Evolutionary conservation across 2,329 filamentous ascomycete species (phyloP), one percentile per base, ranked within the genome.

Genomic region (Colletotrichum sp.): DNA sequence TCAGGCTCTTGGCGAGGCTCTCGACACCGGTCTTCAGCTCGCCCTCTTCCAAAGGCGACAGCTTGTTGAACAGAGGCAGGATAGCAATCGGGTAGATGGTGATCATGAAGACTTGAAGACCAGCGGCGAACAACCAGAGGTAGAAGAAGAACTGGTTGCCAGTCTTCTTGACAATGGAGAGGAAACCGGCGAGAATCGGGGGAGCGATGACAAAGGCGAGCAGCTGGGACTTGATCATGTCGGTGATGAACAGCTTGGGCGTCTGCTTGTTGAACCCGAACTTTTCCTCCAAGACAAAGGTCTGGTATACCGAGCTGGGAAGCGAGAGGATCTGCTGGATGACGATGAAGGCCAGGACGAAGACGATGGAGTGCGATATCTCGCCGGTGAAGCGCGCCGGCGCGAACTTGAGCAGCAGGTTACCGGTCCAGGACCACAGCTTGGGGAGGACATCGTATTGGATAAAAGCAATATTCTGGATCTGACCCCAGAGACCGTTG

Each of bases 221-320:
- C 80, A 95, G 90, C 84, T 98, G 96, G 36, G 94, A 93, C 90
- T 99, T 99, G 87, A 99, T 85, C 87, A 98, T 93, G 84, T 99
- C 97, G 80, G 92, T 94, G 69, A 98, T 83, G 90, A 96, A 99
- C 34, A 99, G 90, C 84, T 93, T 93, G 71, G 95, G 88, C 0
- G 97, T 99, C 89, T 98, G 96, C 88, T 99, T 99, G 87, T 99
- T 99, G 92, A 99, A 99, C 66, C 97, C 97, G 81, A 98, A 99
- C 83, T 95, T 94, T 87, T 98, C 96, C 86, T 99, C 97, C 72
- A 99, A 89, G 64, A 99, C 95, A 82, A 99, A 99, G 15, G 95
- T 97, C 87, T 96, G 93, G 89, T 99, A 99, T 85, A 98, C 93
- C 71, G 93, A 94, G 76, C 93, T 91, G 5, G 97, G 97, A 69